A percentile compares a stretch with the other conserved stretches of the same genome.
Evolutionary conservation across 208 protist genomes (phyloP).

Genomic region (Wallacemonas sp.): DNA sequence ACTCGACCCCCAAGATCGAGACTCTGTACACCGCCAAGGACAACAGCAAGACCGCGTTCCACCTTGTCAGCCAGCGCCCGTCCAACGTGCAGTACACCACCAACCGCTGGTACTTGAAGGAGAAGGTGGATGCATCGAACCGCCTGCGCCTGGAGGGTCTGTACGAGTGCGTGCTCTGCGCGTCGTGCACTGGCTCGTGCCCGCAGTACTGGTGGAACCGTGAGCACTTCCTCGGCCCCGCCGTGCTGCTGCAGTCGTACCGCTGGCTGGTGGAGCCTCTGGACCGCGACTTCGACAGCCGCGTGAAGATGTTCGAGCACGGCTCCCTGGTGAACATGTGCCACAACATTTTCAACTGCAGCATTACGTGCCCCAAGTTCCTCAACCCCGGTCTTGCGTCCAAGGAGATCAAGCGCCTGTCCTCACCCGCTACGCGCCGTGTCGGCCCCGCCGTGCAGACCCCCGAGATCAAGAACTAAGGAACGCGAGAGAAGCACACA

Average conservation of each 20-base stretch:
- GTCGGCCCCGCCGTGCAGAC: conserved; percentile 48
- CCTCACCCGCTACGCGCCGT: conserved; percentile 55
- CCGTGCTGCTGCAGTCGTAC: conserved; percentile 89
- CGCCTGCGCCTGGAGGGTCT: conserved; percentile 83
- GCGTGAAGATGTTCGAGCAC: conserved; percentile 87
- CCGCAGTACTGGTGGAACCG: conserved; percentile 94
- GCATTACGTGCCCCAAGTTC: conserved; percentile 90
- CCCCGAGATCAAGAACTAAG: conserved; percentile 28
- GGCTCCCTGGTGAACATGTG: conserved; percentile 88
- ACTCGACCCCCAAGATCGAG: conserved; percentile 51
- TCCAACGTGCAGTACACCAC: conserved; percentile 53
- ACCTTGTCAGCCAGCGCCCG: conserved; percentile 55
- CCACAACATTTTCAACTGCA: conserved; percentile 94
- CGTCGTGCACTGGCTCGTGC: conserved; percentile 85
- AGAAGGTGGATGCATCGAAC: conserved; percentile 86
- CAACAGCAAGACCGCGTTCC: conserved; percentile 85
- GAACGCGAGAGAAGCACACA: conserved; percentile 16
- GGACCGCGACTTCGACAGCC: conserved; percentile 83
- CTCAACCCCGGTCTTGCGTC: conserved; percentile 86
- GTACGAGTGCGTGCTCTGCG: conserved; percentile 92
- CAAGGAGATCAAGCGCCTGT: conserved; percentile 89
- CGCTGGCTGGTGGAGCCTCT: conserved; percentile 90
- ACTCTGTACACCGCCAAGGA: conserved; percentile 87
- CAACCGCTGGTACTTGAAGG: conserved; percentile 90
- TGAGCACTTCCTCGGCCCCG: conserved; percentile 88